A percentile compares a stretch with the other conserved stretches of the same genome.
Evolutionary conservation across 805 yeast species (phyloP).

Genomic region (Pichia pseudocactophila): DNA sequence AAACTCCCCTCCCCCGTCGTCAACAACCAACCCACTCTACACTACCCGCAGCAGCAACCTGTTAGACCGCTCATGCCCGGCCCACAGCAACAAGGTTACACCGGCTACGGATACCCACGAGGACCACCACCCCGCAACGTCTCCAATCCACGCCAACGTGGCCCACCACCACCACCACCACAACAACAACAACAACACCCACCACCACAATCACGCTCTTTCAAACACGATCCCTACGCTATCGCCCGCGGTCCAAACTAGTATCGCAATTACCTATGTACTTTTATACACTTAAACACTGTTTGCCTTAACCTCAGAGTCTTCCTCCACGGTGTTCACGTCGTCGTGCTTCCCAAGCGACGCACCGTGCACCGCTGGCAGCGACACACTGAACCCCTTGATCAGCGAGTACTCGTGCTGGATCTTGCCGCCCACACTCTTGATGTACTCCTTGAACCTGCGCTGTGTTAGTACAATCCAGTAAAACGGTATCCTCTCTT

Average conservation of each 20-base stretch:
- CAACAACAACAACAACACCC: constrained; percentile 8
- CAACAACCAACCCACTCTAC: background rate
- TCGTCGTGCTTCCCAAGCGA: constrained; percentile 40
- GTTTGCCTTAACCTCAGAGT: constrained; percentile 48
- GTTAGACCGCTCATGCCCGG: constrained; percentile 7
- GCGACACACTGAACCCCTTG: constrained; percentile 54
- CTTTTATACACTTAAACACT: constrained; percentile 2
- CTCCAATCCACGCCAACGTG: constrained; percentile 8
- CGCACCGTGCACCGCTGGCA: constrained; percentile 45
- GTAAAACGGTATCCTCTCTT: no score
- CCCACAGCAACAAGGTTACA: constrained; percentile 10
- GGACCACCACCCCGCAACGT: constrained; percentile 9
- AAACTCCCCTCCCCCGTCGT: constrained; percentile 6
- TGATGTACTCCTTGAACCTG: constrained; percentile 39
- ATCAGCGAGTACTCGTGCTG: constrained; percentile 53
- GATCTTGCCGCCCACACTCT: constrained; percentile 50
- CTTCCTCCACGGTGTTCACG: constrained; percentile 58
- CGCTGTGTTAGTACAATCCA: background rate
- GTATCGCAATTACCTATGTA: background rate
- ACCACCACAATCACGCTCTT: constrained; percentile 13
- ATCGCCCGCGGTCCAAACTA: constrained; percentile 12
- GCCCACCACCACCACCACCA: constrained; percentile 6
- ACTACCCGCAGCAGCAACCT: constrained; percentile 7
- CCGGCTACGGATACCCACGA: constrained; percentile 6
- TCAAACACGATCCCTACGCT: constrained; percentile 21